Percentiles rank a stretch among this genome's conserved stretches.
Conservation (phyloP, 2,329 filamentous ascomycete genomes). For the Ceratocystiopsis sp. region DNA sequence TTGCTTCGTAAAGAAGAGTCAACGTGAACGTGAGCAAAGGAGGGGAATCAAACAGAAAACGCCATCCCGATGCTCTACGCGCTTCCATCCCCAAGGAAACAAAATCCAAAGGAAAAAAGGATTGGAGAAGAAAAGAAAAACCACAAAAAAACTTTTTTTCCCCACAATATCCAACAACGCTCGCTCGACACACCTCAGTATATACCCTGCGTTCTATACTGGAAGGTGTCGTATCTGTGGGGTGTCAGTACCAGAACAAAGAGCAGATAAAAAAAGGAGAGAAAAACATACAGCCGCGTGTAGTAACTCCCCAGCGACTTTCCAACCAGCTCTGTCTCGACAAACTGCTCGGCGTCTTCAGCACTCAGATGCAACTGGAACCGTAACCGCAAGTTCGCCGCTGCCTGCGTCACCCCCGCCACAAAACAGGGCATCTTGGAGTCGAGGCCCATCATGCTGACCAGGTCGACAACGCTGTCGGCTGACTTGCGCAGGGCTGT, state of each 20-base stretch:
- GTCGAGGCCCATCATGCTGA: constrained; percentile 69
- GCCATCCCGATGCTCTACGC: constrained; percentile 4
- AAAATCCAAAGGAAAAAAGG: too few relatives aligned
- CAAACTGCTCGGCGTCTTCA: constrained; percentile 65
- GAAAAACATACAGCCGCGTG: constrained; percentile 52
- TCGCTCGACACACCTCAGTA: constrained; percentile 30
- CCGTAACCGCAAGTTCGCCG: constrained; percentile 50
- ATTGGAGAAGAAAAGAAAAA: too few relatives aligned
- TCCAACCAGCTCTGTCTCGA: constrained; percentile 60
- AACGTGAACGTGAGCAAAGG: not conserved
- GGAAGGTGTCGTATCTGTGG: constrained; percentile 62
- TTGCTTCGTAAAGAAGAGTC: not conserved
- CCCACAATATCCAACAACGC: too few relatives aligned
- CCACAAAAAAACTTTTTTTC: too few relatives aligned
- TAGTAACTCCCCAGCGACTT: constrained; percentile 81
- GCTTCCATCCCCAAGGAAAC: too few relatives aligned
- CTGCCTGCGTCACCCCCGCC: constrained; percentile 54
- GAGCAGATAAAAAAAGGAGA: not conserved
- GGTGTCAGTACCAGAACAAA: constrained; percentile 3
- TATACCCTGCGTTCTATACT: constrained; percentile 77
- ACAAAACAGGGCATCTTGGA: constrained; percentile 76
- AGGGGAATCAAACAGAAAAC: constrained; percentile 1
- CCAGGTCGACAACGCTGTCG: constrained; percentile 65
- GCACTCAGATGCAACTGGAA: constrained; percentile 72
- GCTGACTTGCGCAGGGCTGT: constrained; percentile 55